Percentiles rank a stretch among this genome's conserved stretches.
phyloP scores from a whole-genome alignment of 2,329 filamentous ascomycete species.

The Fusarium camptoceras region DNA sequence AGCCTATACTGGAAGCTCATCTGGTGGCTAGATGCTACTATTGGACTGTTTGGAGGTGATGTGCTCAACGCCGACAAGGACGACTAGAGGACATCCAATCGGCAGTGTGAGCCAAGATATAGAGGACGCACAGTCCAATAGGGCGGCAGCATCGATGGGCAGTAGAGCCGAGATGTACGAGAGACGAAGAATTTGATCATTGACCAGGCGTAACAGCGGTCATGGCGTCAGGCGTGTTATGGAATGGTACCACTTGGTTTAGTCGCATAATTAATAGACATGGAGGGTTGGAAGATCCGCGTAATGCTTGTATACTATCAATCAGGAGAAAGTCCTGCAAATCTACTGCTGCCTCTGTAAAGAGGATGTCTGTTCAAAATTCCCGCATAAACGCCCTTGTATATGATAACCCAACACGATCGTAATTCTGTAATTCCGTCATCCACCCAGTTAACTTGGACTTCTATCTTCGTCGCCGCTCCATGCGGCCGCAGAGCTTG shows the following conservation, averaged over 20 bases:
- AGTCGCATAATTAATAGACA: conserved; percentile 39
- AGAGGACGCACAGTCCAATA: conserved; percentile 2
- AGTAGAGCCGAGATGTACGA: conserved; percentile 40
- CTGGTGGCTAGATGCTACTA: conserved; percentile 70
- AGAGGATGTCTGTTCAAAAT: conserved; percentile 39
- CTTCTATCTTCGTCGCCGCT: conserved; percentile 30
- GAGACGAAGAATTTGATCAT: conserved; percentile 45
- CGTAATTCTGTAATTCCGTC: neutral
- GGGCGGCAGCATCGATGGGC: neutral
- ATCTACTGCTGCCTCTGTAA: conserved; percentile 39
- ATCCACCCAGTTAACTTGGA: conserved; percentile 5
- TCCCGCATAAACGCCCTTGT: conserved; percentile 37
- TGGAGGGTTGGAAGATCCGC: conserved; percentile 32
- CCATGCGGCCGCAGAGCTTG: conserved; percentile 46
- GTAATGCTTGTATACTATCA: conserved; percentile 44
- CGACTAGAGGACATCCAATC: conserved; percentile 54
- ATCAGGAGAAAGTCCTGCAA: conserved; percentile 39
- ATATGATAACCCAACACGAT: conserved; percentile 25
- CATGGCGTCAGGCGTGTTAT: conserved; percentile 46
- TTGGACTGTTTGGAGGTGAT: conserved; percentile 69
- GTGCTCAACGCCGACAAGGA: conserved; percentile 69
- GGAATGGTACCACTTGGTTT: conserved; percentile 28
- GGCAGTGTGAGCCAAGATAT: conserved; percentile 17
- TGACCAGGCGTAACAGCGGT: conserved; percentile 39
- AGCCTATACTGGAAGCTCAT: conserved; percentile 76